These are phyloP conservation scores for Rhizopus arrhizus DNA, from an alignment of 371 early-diverging fungal species.

Conservation along the genomic window DNA sequence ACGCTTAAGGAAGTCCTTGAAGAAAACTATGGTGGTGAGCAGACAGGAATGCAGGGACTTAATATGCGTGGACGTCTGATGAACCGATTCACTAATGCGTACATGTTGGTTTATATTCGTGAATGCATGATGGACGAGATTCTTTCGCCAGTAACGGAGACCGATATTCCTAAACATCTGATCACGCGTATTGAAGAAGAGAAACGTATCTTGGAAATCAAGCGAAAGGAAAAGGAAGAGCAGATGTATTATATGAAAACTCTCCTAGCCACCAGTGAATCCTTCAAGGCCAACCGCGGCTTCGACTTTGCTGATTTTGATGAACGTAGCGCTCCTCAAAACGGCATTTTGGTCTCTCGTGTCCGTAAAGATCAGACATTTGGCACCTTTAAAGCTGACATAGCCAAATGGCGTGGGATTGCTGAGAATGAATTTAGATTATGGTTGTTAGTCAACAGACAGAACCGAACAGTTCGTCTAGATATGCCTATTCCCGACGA, in stretches of 20 bases:
- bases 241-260: conserved; percentile 65
- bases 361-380: conserved; percentile 41
- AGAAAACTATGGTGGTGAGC: conserved; percentile 93
- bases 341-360: conserved; percentile 7
- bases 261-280: conserved; percentile 62
- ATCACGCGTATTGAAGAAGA: conserved; percentile 60
- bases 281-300: conserved; percentile 71
- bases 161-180: conserved; percentile 83
- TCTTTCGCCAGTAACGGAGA: conserved; percentile 63
- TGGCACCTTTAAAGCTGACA: conserved; percentile 32
- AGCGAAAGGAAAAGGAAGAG: conserved; percentile 68
- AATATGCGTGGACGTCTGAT: conserved; percentile 28
- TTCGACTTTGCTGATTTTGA: conserved; percentile 73
- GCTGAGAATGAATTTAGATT: conserved; percentile 66
- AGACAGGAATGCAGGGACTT: conserved; percentile 29
- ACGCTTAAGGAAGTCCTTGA: conserved; percentile 87
- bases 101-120: conserved; percentile 96
- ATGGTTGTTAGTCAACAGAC: conserved; percentile 86
- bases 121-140: conserved; percentile 73
- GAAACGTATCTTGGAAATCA: conserved; percentile 48
- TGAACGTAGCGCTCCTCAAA: conserved; percentile 27
- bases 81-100: conserved; percentile 92
- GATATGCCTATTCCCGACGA: conserved; percentile 64
- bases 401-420: conserved; percentile 38
- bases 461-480: conserved; percentile 89